These are phyloP conservation scores for Styphnolobium japonicum DNA, from an alignment of 306 rosid species.

Conservation along the genomic window DNA sequence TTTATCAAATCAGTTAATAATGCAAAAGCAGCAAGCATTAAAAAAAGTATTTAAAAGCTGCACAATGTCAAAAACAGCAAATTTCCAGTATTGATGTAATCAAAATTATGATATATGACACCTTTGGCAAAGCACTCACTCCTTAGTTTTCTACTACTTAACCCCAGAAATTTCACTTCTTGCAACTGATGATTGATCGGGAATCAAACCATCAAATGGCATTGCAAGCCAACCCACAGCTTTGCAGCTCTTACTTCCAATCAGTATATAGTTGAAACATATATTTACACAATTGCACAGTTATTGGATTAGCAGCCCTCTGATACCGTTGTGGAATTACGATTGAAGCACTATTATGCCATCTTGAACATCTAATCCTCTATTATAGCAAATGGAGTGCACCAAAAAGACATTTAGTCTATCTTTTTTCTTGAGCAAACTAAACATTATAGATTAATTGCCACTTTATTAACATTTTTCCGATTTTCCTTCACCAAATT, in stretches of 20 bases:
- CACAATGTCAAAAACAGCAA: not conserved
- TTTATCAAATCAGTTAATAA: not conserved
- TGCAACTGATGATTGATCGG: not conserved
- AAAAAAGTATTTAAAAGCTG: not conserved
- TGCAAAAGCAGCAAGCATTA: not conserved
- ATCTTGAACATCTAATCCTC: not conserved
- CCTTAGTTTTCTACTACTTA: not conserved
- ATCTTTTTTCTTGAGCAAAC: not conserved
- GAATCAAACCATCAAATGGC: not conserved
- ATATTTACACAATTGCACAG: not conserved
- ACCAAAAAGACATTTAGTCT: not conserved
- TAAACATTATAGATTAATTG: not conserved
- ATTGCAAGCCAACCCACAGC: not conserved
- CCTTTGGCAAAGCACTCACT: not conserved
- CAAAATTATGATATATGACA: not conserved
- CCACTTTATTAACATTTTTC: not conserved
- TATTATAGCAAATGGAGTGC: not conserved
- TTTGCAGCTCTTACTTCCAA: not conserved
- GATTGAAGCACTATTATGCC: not conserved
- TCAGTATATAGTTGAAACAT: not conserved
- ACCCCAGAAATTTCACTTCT: not conserved
- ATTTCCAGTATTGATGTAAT: not conserved
- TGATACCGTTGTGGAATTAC: not conserved
- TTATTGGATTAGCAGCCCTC: not conserved
- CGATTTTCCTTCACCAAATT: not conserved